Base-by-base conservation (phyloP, 2,329 filamentous ascomycete species). In the Ceratocystis destructans region DNA sequence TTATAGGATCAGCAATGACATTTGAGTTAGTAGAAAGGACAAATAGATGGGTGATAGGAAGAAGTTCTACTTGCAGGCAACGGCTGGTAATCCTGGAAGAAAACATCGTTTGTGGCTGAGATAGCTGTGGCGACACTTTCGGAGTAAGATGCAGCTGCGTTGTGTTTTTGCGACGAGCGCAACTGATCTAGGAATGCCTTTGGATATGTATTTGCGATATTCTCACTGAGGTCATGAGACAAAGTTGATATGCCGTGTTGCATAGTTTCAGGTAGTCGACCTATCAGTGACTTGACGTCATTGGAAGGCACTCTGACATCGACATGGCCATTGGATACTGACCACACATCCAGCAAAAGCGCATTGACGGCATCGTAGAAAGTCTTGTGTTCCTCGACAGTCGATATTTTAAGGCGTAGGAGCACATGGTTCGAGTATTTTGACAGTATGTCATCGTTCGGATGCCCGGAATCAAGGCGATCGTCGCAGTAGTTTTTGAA, bases 41-140 rank as follows among this genome's bases (percentile, higher is more conserved):
- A 46, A n/a, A 22, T 17, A 22, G n/a, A 45, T 2, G 6, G 12
- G 22, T 22, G 8, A 22, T 6, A 3, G 59, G 70, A 69, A 3
- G 70, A 69, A 5, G 67, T 62, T 69, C 77, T 59, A 55, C 70
- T 17, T 64, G 71, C 91, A 2, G 88, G 85, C 25, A 95, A 79
- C 1, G 92, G 90, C 72, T 96, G 94, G 74, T 96, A 99, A 72
- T 96, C 86, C 64, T 85, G 83, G 77, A 99, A 97, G 78, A 96
- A 97, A 48, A 96, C 79, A 72, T 91, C 90, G 67, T 87, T 83
- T n/a, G 77, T 55, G 4, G 37, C 55, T 8, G 65, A 44, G n/a
- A 64, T 50, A n/a, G 48, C 44, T 5, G n/a, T 45, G 15, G 41
- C 33, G 28, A 45, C 37, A 57, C 22, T 65, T 22, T 67, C 31